Conservation (phyloP, 1,139 yeast species). For the Candida sanyaensis region DNA sequence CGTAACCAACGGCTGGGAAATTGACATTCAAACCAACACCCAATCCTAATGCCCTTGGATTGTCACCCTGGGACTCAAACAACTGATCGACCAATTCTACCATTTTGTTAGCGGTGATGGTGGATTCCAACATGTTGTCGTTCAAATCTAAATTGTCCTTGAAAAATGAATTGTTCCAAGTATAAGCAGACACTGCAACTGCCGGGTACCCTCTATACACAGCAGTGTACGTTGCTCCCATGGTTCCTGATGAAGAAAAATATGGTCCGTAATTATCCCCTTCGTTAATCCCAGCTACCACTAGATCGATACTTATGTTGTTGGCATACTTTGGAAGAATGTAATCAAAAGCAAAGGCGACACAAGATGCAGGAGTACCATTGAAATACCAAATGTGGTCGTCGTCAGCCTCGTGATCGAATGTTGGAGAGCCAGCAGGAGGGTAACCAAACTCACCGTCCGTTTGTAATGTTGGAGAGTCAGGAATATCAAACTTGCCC, state of each 20-base stretch:
- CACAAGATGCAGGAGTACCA: conserved; percentile 49
- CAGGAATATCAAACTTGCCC: conserved; percentile 53
- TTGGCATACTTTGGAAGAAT: conserved; percentile 41
- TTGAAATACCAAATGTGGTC: conserved; percentile 50
- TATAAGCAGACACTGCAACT: conserved; percentile 48
- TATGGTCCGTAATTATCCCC: conserved; percentile 42
- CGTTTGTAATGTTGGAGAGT: conserved; percentile 37
- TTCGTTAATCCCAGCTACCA: conserved; percentile 51
- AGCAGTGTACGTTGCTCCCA: conserved; percentile 46
- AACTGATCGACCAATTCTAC: conserved; percentile 33
- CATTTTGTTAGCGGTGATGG: conserved; percentile 35
- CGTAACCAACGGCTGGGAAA: conserved; percentile 42
- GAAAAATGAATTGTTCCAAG: conserved; percentile 44
- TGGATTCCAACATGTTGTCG: conserved; percentile 34
- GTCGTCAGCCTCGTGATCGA: conserved; percentile 48
- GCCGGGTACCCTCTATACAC: conserved; percentile 47
- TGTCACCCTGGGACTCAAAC: conserved; percentile 33
- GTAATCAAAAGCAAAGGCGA: conserved; percentile 46
- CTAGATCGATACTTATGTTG: conserved; percentile 37
- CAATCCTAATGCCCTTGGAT: conserved; percentile 35
- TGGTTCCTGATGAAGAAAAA: conserved; percentile 45
- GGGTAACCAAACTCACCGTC: conserved; percentile 47
- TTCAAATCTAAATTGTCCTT: conserved; percentile 34
- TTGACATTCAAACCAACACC: conserved; percentile 46
- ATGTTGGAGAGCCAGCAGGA: conserved; percentile 45